phyloP scores from a whole-genome alignment of 2,329 filamentous ascomycete species.

The Cercospora brassicicola region DNA sequence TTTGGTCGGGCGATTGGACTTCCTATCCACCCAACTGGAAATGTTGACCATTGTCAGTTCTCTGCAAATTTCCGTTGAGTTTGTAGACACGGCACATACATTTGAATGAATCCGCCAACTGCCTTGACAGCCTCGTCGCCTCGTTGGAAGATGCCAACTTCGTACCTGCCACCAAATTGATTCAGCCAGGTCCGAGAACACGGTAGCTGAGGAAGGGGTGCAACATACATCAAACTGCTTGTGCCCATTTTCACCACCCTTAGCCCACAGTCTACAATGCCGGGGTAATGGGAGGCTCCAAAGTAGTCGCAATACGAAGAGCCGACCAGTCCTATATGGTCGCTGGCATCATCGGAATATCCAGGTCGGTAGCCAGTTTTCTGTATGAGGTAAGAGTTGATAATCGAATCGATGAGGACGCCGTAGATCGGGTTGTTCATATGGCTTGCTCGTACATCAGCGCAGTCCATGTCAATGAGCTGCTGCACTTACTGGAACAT shows the following conservation, averaged over 20 bases:
- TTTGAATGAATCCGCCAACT: slow-evolving; percentile 29
- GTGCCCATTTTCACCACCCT: slow-evolving; percentile 81
- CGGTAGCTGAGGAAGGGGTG: not conserved
- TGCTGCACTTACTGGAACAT: slow-evolving; percentile 65
- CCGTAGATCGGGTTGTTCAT: slow-evolving; percentile 52
- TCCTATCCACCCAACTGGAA: slow-evolving; percentile 53
- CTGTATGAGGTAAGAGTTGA: slow-evolving; percentile 84
- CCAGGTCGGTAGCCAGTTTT: slow-evolving; percentile 72
- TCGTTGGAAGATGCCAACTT: slow-evolving; percentile 80
- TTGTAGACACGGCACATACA: slow-evolving; percentile 5
- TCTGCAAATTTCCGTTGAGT: not conserved
- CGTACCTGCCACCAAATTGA: slow-evolving; percentile 57
- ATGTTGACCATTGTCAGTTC: not conserved
- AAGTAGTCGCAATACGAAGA: slow-evolving; percentile 86
- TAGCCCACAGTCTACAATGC: slow-evolving; percentile 75
- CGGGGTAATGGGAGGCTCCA: slow-evolving; percentile 71
- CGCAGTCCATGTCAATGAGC: not conserved
- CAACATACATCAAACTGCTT: slow-evolving; percentile 69
- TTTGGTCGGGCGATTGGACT: slow-evolving; percentile 65
- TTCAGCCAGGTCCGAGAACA: not conserved
- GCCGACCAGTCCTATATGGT: slow-evolving; percentile 79
- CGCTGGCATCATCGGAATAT: slow-evolving; percentile 62
- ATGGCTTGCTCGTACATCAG: slow-evolving; percentile 50
- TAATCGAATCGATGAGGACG: slow-evolving; percentile 69
- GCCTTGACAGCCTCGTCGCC: slow-evolving; percentile 73